Evolutionary conservation across 1,284 basidiomycete genomes (phyloP).

Genomic region (Boletus subluridellus): DNA sequence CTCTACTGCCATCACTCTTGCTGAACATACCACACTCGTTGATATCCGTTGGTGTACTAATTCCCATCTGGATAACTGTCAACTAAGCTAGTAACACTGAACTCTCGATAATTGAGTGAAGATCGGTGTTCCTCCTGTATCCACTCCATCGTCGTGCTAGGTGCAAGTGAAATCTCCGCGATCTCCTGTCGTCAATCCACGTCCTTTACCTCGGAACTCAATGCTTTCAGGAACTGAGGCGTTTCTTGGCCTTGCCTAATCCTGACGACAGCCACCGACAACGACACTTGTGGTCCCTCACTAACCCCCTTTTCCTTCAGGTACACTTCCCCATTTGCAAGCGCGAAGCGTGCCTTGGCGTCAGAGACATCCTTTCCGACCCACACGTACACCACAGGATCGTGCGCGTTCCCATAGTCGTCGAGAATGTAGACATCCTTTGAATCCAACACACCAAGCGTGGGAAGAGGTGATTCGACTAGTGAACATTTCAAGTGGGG

Average conservation of each 20-base stretch:
- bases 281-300: conserved; percentile 20
- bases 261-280: conserved; percentile 46
- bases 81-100: not conserved
- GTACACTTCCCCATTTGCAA: conserved; percentile 55
- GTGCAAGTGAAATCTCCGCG: not conserved
- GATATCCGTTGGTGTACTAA: not conserved
- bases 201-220: not conserved
- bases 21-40: not conserved
- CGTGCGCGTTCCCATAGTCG: conserved; percentile 21
- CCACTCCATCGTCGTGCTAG: not conserved
- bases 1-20: not conserved
- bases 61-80: not conserved
- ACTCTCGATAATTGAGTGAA: not conserved
- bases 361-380: conserved; percentile 47
- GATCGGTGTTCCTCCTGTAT: not conserved
- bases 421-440: conserved; percentile 51
- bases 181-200: not conserved
- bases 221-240: conserved; percentile 36
- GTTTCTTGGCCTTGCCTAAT: conserved; percentile 52
- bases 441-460: conserved; percentile 39
- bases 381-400: conserved; percentile 55
- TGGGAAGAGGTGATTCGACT: conserved; percentile 11
- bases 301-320: conserved; percentile 40
- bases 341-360: conserved; percentile 43
- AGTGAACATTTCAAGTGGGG: conserved; percentile 37